Percentiles rank a stretch among this genome's conserved stretches.
phyloP scores from a whole-genome alignment of 169 alveolate species.

The Perkinsus chesapeaki region DNA sequence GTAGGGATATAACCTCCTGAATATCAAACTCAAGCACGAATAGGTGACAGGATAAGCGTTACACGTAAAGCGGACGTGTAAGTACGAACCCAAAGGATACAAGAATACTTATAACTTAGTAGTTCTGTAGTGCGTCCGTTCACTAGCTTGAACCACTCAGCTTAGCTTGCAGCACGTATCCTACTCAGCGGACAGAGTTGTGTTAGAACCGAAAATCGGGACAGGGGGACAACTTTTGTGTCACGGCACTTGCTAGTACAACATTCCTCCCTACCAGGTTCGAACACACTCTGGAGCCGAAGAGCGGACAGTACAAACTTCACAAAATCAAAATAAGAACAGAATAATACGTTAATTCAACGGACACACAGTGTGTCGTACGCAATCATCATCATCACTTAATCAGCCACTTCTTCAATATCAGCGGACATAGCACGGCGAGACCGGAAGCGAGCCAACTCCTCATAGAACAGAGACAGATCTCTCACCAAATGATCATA shows the following conservation, averaged over 20 bases:
- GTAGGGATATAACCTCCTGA: no score
- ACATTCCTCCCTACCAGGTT: neutral
- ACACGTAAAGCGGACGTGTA: no score
- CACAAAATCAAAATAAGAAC: neutral
- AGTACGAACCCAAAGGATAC: no score
- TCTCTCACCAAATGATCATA: neutral
- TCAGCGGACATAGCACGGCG: neutral
- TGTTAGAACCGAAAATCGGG: neutral
- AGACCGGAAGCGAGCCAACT: neutral
- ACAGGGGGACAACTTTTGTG: neutral
- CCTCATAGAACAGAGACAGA: neutral
- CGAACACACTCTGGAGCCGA: neutral
- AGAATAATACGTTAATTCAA: neutral
- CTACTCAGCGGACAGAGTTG: neutral
- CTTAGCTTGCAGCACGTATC: neutral
- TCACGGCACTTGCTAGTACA: neutral
- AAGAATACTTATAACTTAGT: no score
- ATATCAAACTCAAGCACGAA: no score
- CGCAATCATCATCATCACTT: neutral
- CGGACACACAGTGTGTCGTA: neutral
- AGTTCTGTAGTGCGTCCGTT: no score
- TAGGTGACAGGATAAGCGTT: no score
- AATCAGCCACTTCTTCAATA: neutral
- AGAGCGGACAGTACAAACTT: neutral
- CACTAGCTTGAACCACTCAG: neutral